Percentiles rank a stretch among this genome's conserved stretches.
Conservation (phyloP, 1,284 basidiomycete genomes). For the Moesziomyces parantarcticus region DNA sequence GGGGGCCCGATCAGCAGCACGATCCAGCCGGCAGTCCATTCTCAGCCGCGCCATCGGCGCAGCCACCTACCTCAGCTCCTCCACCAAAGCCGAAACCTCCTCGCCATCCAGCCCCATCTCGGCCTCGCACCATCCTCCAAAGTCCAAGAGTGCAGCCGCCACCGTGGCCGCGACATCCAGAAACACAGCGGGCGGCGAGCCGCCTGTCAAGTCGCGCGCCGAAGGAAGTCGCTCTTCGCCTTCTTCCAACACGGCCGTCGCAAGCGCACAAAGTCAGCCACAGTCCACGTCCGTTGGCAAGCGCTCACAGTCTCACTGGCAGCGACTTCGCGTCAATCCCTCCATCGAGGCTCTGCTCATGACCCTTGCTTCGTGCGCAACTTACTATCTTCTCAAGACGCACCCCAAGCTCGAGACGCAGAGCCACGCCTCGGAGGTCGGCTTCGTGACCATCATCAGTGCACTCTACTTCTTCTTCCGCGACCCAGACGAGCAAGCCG, state of each 20-base stretch:
- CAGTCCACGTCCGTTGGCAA: not conserved
- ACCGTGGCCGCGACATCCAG: not conserved
- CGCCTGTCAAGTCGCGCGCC: conserved; percentile 5
- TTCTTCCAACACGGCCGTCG: conserved; percentile 13
- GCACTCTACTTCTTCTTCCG: conserved; percentile 51
- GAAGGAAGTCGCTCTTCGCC: conserved; percentile 26
- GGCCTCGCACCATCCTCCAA: not conserved
- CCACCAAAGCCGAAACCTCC: conserved; percentile 1
- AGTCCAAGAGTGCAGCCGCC: conserved; percentile 6
- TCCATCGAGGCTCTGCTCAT: conserved; percentile 42
- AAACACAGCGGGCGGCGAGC: conserved; percentile 2
- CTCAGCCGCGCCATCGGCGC: conserved; percentile 24
- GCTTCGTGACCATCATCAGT: conserved; percentile 38
- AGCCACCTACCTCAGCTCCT: conserved; percentile 11
- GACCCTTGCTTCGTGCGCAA: conserved; percentile 29
- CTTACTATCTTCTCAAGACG: conserved; percentile 38
- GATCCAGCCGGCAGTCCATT: conserved; percentile 21
- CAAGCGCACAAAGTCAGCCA: not conserved
- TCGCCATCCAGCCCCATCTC: conserved; percentile 2
- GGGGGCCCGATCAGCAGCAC: conserved; percentile 3
- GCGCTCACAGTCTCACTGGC: conserved; percentile 11
- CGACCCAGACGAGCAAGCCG: conserved; percentile 36
- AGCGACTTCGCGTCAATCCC: conserved; percentile 32
- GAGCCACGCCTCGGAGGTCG: conserved; percentile 46
- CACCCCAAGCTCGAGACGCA: conserved; percentile 34